phyloP scores from a whole-genome alignment of 164 flowering plant species.

The Liquidambar formosana region DNA sequence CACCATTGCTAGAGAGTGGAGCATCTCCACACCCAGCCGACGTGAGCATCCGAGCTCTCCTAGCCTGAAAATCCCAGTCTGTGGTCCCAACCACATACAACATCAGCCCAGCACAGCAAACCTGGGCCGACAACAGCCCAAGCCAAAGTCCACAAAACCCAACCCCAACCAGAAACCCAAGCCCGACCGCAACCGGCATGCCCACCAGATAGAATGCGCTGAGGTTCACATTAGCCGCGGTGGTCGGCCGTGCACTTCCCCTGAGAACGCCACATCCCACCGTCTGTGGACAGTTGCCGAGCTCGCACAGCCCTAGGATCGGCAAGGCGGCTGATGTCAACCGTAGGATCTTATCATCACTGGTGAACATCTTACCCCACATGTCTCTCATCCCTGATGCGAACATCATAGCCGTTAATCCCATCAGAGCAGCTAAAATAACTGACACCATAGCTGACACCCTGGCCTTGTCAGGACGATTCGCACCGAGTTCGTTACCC shows the following conservation, averaged over 20 bases:
- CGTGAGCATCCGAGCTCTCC: slow-evolving; percentile 60
- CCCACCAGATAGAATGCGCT: slow-evolving; percentile 90
- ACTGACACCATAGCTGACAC: slow-evolving; percentile 58
- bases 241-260: slow-evolving; percentile 77
- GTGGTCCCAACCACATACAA: slow-evolving; percentile 80
- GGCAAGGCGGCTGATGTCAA: slow-evolving; percentile 78
- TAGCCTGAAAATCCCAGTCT: slow-evolving; percentile 71
- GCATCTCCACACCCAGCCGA: slow-evolving; percentile 29
- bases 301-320: slow-evolving; percentile 87
- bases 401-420: slow-evolving; percentile 59
- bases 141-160: slow-evolving; percentile 89
- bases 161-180: slow-evolving; percentile 57
- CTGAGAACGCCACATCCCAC: slow-evolving; percentile 88
- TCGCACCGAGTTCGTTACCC: slow-evolving; percentile 88
- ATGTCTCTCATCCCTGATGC: slow-evolving; percentile 44
- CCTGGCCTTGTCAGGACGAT: slow-evolving; percentile 58
- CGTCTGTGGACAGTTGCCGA: slow-evolving; percentile 95
- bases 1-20: slow-evolving; percentile 1
- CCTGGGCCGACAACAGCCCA: slow-evolving; percentile 79
- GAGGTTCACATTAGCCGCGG: slow-evolving; percentile 84
- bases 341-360: slow-evolving; percentile 54
- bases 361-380: slow-evolving; percentile 81
- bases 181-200: slow-evolving; percentile 85
- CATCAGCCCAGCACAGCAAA: slow-evolving; percentile 87
- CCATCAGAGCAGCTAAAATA: slow-evolving; percentile 53